Conservation (phyloP, 176 grass and related monocot species). For the Oryza coarctata region DNA sequence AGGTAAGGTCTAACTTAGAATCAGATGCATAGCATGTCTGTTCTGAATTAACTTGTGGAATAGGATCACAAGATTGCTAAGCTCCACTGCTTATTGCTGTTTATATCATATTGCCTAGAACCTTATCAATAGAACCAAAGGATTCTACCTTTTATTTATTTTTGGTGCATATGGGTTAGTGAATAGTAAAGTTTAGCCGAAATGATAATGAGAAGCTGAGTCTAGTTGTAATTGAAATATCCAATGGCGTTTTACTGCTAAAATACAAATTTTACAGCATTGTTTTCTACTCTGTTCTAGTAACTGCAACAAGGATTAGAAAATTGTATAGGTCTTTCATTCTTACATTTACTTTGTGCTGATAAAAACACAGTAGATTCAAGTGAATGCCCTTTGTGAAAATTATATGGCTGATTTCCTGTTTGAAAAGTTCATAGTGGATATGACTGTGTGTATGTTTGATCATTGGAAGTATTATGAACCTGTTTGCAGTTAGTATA, state of each 20-base stretch:
- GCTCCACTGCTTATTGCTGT: neutral
- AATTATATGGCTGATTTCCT: neutral
- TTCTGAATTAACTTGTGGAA: neutral
- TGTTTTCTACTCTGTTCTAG: neutral
- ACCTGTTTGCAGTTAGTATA: neutral
- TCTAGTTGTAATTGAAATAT: neutral
- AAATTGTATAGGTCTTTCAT: neutral
- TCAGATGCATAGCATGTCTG: neutral
- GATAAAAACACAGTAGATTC: slow-evolving; percentile 13
- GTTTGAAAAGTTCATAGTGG: slow-evolving; percentile 1
- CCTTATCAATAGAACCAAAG: neutral
- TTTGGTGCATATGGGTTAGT: neutral
- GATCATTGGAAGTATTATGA: slow-evolving; percentile 3
- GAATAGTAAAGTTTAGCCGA: neutral
- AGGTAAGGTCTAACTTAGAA: slow-evolving; percentile 45
- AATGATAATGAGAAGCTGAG: neutral
- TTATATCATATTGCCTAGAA: neutral
- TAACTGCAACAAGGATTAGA: neutral
- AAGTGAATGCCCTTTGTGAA: neutral
- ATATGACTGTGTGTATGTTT: slow-evolving; percentile 15
- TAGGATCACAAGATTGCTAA: neutral
- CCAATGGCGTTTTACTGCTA: neutral
- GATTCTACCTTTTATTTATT: neutral
- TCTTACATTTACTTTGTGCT: neutral
- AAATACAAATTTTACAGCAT: neutral